A percentile compares a stretch with the other conserved stretches of the same genome.
phyloP scores from a whole-genome alignment of 148 eudicot species.

The Camellia granthamiana region DNA sequence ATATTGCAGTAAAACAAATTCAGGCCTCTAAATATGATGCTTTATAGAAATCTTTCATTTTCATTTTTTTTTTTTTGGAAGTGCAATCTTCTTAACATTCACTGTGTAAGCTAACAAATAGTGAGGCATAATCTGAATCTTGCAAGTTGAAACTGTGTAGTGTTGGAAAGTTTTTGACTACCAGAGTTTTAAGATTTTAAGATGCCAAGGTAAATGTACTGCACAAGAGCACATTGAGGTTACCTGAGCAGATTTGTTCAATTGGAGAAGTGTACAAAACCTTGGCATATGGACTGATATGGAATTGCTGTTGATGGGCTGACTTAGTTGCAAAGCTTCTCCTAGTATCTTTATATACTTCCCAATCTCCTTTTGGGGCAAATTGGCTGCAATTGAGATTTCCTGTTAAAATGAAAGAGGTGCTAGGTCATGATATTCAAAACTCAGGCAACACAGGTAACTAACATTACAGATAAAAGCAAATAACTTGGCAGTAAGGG shows the following conservation, averaged over 20 bases:
- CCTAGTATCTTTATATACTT: slow-evolving; percentile 97
- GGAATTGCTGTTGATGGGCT: slow-evolving; percentile 97
- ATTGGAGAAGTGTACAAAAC: slow-evolving; percentile 95
- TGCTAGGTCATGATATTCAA: not conserved
- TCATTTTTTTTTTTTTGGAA: too few species aligned
- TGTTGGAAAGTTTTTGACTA: not conserved
- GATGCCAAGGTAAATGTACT: not conserved
- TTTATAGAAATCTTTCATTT: too few species aligned
- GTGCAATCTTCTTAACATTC: not conserved
- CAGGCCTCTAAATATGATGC: too few species aligned
- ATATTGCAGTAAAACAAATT: too few species aligned
- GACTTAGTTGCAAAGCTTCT: slow-evolving; percentile 96
- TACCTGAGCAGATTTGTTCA: slow-evolving; percentile 99
- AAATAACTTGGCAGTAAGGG: not conserved
- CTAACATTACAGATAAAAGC: not conserved
- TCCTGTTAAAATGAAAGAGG: slow-evolving; percentile 47
- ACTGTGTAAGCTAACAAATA: not conserved
- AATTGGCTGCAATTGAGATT: slow-evolving; percentile 92
- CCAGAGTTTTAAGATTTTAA: too few species aligned
- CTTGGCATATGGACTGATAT: slow-evolving; percentile 98
- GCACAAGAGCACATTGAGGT: not conserved
- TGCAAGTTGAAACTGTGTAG: not conserved
- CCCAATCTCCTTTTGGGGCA: slow-evolving; percentile 98
- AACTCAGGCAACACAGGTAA: not conserved
- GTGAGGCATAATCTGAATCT: too few species aligned